These are phyloP conservation scores for Lactarius akahatsu DNA, from an alignment of 768 basidiomycete genomes.

Conservation along the genomic window DNA sequence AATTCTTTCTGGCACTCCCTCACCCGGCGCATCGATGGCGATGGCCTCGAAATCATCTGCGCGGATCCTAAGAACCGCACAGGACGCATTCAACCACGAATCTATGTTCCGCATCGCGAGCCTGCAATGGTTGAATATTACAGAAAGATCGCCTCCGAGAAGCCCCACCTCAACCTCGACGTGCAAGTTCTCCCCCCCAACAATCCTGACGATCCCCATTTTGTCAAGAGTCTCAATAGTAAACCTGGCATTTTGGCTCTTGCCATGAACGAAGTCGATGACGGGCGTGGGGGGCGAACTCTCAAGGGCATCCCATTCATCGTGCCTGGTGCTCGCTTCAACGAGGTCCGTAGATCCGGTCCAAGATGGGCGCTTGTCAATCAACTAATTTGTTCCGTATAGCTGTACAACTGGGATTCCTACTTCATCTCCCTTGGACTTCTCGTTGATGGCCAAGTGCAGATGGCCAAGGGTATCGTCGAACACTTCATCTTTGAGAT, in stretches of 20 bases:
- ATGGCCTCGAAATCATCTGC: conserved; percentile 95
- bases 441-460: conserved; percentile 89
- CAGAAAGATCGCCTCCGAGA: conserved; percentile 81
- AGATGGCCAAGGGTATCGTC: conserved; percentile 96
- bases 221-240: conserved; percentile 89
- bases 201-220: conserved; percentile 82
- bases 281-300: conserved; percentile 72
- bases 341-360: conserved; percentile 59
- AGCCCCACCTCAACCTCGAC: conserved; percentile 91
- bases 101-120: conserved; percentile 93
- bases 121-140: conserved; percentile 96
- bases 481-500: conserved; percentile 99
- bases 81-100: conserved; percentile 83
- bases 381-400: conserved; percentile 7
- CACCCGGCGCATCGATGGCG: conserved; percentile 94
- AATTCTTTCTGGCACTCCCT: conserved; percentile 98
- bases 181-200: conserved; percentile 87
- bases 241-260: conserved; percentile 93
- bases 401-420: conserved; percentile 95
- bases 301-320: conserved; percentile 95
- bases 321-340: conserved; percentile 93
- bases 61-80: conserved; percentile 98
- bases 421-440: conserved; percentile 94
- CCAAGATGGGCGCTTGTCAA: not conserved
- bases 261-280: conserved; percentile 91